phyloP scores from a whole-genome alignment of 352 stramenopile species.

The Pythium insidiosum region DNA sequence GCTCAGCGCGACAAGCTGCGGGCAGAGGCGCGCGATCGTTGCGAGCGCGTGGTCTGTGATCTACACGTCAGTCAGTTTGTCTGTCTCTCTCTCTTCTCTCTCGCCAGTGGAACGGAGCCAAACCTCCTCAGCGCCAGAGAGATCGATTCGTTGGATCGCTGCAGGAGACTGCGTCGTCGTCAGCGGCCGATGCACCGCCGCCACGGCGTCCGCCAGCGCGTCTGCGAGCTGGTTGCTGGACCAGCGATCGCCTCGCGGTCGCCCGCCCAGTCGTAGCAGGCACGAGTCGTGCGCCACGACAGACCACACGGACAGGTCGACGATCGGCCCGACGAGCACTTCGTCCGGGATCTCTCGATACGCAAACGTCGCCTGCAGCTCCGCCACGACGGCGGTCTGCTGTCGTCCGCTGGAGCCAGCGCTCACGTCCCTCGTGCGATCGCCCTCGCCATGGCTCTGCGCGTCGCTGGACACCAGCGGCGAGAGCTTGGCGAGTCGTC shows the following conservation, averaged over 20 bases:
- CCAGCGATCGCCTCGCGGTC: neutral
- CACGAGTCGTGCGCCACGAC: conserved; percentile 57
- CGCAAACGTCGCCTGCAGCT: conserved; percentile 33
- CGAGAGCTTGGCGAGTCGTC: conserved; percentile 41
- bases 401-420: neutral
- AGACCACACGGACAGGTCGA: conserved; percentile 62
- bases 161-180: conserved; percentile 3
- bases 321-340: conserved; percentile 36
- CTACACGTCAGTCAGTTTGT: conserved; percentile 5
- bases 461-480: conserved; percentile 3
- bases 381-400: conserved; percentile 11
- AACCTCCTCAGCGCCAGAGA: conserved; percentile 50
- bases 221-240: conserved; percentile 31
- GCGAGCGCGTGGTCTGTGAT: conserved; percentile 36
- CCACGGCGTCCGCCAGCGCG: neutral
- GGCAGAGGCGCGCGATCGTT: conserved; percentile 21
- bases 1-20: conserved; percentile 33
- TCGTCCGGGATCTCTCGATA: conserved; percentile 64
- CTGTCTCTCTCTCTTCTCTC: too few species aligned
- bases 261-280: conserved; percentile 24
- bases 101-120: too few species aligned
- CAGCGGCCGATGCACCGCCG: neutral
- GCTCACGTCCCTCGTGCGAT: neutral
- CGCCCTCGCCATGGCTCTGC: neutral
- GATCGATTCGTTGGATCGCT: conserved; percentile 24